phyloP scores from a whole-genome alignment of 305 asterid genomes.

The Fraxinus baroniana region DNA sequence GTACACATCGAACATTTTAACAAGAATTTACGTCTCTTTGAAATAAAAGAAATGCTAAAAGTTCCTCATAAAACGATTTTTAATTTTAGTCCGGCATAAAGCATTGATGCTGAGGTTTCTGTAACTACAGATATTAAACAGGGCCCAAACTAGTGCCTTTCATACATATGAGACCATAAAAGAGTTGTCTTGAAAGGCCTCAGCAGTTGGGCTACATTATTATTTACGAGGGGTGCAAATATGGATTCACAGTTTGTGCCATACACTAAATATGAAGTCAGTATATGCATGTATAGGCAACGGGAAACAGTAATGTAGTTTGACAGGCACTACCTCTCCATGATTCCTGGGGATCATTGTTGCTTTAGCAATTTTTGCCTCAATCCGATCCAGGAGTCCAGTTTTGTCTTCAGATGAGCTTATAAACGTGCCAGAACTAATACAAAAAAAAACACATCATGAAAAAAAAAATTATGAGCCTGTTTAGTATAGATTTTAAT shows the following conservation, averaged over 20 bases:
- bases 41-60: neutral
- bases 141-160: neutral
- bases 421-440: constrained; percentile 89
- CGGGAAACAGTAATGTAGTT: neutral
- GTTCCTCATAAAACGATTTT: neutral
- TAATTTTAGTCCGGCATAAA: neutral
- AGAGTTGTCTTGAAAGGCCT: neutral
- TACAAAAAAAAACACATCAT: neutral
- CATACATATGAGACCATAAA: constrained; percentile 10
- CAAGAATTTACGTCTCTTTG: neutral
- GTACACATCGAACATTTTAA: neutral
- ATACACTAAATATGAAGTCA: constrained; percentile 1
- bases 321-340: constrained; percentile 69
- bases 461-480: neutral
- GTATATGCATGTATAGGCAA: constrained; percentile 2
- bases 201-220: neutral
- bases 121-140: neutral
- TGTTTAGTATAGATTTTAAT: too few species aligned
- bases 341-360: constrained; percentile 71
- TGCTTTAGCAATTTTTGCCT: constrained; percentile 83
- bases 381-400: constrained; percentile 67
- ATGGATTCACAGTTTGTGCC: neutral
- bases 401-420: constrained; percentile 83
- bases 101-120: neutral
- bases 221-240: constrained; percentile 4